These are phyloP conservation scores for Krasilnikovozyma curviuscula DNA, from an alignment of 768 basidiomycete species.

Conservation along the genomic window DNA sequence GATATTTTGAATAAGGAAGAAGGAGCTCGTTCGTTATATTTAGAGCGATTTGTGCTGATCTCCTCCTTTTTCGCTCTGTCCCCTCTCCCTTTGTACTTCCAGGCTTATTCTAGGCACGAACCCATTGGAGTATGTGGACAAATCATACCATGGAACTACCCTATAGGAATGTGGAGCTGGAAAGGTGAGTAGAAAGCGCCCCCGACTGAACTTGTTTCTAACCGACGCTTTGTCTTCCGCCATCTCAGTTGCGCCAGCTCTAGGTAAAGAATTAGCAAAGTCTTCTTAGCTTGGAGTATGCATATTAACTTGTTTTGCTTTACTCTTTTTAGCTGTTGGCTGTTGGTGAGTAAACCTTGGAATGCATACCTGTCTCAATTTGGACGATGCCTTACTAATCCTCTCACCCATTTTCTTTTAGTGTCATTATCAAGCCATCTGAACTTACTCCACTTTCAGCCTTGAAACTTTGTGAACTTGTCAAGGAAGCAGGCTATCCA, in stretches of 20 bases:
- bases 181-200: constrained; percentile 13
- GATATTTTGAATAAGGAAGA: too few relatives aligned
- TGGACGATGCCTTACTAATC: too few relatives aligned
- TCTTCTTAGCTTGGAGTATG: constrained; percentile 28
- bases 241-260: not conserved
- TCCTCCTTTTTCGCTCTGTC: too few relatives aligned
- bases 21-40: too few relatives aligned
- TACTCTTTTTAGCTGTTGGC: constrained; percentile 68
- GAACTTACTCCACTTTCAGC: constrained; percentile 71
- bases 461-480: constrained; percentile 65
- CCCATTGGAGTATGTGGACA: constrained; percentile 91
- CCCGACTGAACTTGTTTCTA: not conserved
- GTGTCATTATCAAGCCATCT: constrained; percentile 87
- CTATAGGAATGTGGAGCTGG: constrained; percentile 32
- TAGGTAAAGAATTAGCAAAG: constrained; percentile 8
- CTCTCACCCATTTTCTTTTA: too few relatives aligned
- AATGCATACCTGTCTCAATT: too few relatives aligned
- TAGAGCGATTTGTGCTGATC: too few relatives aligned
- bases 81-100: too few relatives aligned
- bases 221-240: not conserved
- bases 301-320: constrained; percentile 87
- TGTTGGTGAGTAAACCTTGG: too few relatives aligned
- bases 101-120: constrained; percentile 70
- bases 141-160: constrained; percentile 40
- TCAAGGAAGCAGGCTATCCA: constrained; percentile 72